Conservation (phyloP, 139 green algal genomes). For the Tetradesmus obliquus region DNA sequence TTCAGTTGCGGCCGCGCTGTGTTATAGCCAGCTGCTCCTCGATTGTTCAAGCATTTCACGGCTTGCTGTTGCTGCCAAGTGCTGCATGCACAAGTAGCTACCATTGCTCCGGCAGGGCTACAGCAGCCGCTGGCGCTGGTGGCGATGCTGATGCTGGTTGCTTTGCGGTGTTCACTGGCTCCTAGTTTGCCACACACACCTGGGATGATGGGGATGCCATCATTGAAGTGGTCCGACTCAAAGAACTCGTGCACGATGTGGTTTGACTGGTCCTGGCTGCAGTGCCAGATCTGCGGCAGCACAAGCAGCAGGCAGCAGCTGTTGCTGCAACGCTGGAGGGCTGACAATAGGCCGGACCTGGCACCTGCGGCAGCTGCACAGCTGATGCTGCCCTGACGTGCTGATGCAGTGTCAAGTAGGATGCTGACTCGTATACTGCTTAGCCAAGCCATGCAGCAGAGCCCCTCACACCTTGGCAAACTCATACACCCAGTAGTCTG, state of each 20-base stretch:
- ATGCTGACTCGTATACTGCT: background rate
- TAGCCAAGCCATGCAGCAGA: background rate
- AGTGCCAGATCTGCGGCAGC: constrained; percentile 87
- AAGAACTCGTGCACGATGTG: constrained; percentile 97
- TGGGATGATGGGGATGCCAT: constrained; percentile 91
- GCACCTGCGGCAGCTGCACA: background rate
- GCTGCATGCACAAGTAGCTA: background rate
- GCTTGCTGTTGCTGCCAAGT: too few relatives aligned
- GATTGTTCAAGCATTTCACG: background rate
- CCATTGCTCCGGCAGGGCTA: background rate
- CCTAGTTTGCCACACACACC: constrained; percentile 50
- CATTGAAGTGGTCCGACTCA: constrained; percentile 86
- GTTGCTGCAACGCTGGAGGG: background rate
- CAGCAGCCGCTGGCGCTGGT: background rate
- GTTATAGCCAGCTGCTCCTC: too few relatives aligned
- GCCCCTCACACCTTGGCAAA: constrained; percentile 86
- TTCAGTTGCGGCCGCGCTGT: too few relatives aligned
- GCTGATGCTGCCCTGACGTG: background rate
- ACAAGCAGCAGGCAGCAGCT: background rate
- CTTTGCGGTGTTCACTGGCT: background rate
- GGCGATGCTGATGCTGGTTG: background rate
- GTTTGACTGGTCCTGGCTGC: constrained; percentile 85
- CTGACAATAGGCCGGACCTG: background rate
- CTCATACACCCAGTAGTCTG: constrained; percentile 92
- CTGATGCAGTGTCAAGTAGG: background rate